Conservation (phyloP, 1,139 yeast genomes). For the Pichia sp. region DNA sequence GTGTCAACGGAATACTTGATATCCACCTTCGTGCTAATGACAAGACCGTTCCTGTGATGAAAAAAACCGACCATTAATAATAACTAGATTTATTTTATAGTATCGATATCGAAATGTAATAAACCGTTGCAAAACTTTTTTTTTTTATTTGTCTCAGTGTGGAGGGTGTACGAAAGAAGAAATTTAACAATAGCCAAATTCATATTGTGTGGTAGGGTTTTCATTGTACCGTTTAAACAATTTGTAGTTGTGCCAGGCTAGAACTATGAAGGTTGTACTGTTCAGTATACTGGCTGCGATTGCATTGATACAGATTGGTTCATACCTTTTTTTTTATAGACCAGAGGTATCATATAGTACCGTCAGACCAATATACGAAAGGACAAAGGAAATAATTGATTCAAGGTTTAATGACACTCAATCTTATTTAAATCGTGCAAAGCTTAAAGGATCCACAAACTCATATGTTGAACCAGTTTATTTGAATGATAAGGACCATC, state of each 20-base stretch:
- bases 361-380: constrained; percentile 8
- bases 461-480: constrained; percentile 22
- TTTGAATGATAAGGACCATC: constrained; percentile 18
- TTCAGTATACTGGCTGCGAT: too few relatives aligned
- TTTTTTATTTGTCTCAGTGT: too few relatives aligned
- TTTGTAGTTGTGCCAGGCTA: too few relatives aligned
- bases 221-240: too few relatives aligned
- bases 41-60: constrained; percentile 47
- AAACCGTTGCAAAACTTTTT: too few relatives aligned
- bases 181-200: too few relatives aligned
- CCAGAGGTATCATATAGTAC: constrained; percentile 1
- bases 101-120: too few relatives aligned
- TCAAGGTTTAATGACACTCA: constrained; percentile 16
- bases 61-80: constrained; percentile 2
- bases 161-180: too few relatives aligned
- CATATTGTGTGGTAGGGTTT: too few relatives aligned
- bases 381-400: constrained; percentile 9
- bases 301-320: too few relatives aligned
- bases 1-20: constrained; percentile 40
- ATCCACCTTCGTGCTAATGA: constrained; percentile 36
- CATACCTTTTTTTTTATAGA: too few relatives aligned
- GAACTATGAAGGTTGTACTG: too few relatives aligned
- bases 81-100: neutral
- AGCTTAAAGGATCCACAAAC: constrained; percentile 28
- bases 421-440: constrained; percentile 16